Evolutionary conservation across 495 filamentous ascomycete genomes (phyloP), one percentile per base, ranked within the genome.

Genomic region (Glonium stellatum): DNA sequence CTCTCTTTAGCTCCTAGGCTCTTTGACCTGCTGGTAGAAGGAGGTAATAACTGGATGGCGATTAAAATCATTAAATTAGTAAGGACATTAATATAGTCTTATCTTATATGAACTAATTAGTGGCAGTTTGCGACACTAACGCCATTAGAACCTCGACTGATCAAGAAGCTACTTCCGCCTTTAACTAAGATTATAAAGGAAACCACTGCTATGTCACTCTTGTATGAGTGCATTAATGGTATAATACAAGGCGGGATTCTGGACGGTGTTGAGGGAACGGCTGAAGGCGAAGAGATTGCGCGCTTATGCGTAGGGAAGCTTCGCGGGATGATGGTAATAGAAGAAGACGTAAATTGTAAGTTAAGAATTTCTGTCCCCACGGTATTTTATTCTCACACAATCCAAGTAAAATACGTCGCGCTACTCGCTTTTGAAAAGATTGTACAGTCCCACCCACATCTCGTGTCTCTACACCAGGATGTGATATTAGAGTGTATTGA

Each of bases 41-140:
- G 89, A 34, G 88, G 87, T 5, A 97, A 98, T 70, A 98, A 98
- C 74, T 98, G 93, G 93, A 97, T 98, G 92, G 92, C 90, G 35
- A 97, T 98, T 69, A 98, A 98, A 67, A 82, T 97, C 56, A 98
- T 98, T 69, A 98, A 98, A 71, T 81, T 98, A 53, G 91, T 93
- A 68, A 60, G 85, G 44, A 27, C 5, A 42, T 18, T 31, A 25
- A 10, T 9, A 18, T 39, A 15, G n/a, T 55, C 8, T 12, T 11
- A 55, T n/a, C 4, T 11, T 15, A 27, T 23, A 2, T 23, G 19
- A 41, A n/a, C 36, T 39, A 21, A 35, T 37, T 15, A 53, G 4
- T 68, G 27, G 27, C 27, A 96, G 89, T 98, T 98, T 80, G 92
- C 93, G 39, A 95, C 88, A 15, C 78, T 98, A 62, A 97, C 90